phyloP scores from a whole-genome alignment of 169 alveolate genomes.

The Plasmodium ovale region DNA sequence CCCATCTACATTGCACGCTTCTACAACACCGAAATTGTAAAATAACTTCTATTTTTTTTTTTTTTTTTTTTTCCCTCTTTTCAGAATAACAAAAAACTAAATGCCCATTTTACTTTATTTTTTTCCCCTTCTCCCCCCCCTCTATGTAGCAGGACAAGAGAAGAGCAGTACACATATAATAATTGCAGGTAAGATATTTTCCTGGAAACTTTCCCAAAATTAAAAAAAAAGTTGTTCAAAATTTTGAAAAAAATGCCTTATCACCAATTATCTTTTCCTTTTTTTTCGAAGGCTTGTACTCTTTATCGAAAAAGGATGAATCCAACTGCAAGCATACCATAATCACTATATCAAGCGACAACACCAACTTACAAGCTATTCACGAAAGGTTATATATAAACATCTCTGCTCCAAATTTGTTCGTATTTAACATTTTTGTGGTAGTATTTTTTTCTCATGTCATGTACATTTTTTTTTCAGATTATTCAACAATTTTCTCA shows the following conservation, averaged over 20 bases:
- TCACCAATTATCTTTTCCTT: background rate
- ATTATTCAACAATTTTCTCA: background rate
- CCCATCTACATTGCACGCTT: too few species aligned
- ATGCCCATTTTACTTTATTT: too few species aligned
- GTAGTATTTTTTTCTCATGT: too few species aligned
- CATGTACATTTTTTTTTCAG: conserved; percentile 1
- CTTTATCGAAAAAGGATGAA: conserved; percentile 11
- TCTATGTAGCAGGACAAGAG: conserved; percentile 9
- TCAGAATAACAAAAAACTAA: conserved; percentile 12
- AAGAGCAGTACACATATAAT: conserved; percentile 22
- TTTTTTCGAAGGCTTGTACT: conserved; percentile 28
- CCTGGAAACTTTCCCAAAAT: background rate
- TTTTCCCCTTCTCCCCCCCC: background rate
- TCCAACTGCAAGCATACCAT: conserved; percentile 29
- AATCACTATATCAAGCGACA: conserved; percentile 38
- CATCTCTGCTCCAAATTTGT: too few species aligned
- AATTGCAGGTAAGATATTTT: conserved; percentile 56
- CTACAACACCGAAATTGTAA: background rate
- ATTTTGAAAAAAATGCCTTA: background rate
- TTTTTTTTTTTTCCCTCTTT: background rate
- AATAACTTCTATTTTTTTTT: background rate
- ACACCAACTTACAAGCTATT: conserved; percentile 26
- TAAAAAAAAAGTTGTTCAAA: background rate
- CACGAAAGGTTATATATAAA: conserved; percentile 39
- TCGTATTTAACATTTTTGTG: too few species aligned